Base-by-base conservation (phyloP, 768 basidiomycete genomes). In the Russula sp. region DNA sequence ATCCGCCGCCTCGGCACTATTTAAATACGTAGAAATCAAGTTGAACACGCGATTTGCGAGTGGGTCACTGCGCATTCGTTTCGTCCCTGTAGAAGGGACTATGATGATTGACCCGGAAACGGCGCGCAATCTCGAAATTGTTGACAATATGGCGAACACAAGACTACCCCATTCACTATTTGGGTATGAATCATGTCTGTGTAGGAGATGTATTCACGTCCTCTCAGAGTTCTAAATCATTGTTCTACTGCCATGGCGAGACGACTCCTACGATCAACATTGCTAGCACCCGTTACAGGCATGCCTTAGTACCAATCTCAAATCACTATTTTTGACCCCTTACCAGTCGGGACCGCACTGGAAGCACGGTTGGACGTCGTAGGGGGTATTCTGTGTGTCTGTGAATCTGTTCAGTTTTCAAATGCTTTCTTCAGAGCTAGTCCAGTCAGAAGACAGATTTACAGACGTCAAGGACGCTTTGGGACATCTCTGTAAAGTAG, bases 31-130 rank as follows among this genome's bases (percentile, higher is more conserved):
- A 22, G 90, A 95, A 69, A 73, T 74, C 2, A 81, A 82, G 53
- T 73, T 88, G 55, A 88, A 90, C 65, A 83, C 81, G 0, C 81
- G 84, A 14, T 98, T 90, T 70, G 79, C 89, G 1, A 72, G 80
- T 0, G 77, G 75, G 4, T 91, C 91, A 9, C 76, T 93, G 25
- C 80, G 85, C 38, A 90, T 93, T 58, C 79, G 83, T 22, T 94
- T 88, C 68, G 76, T 83, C 1, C 83, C 89, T 2, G 85, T 90
- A 0, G 90, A 95, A 70, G 95, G 95, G 0, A 95, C 92, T 0
- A 90, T 98, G 88, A 81, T 97, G 81, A 88, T 99, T 65, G 97
- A 98, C 69, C 80, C 85, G 0, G 94, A 94, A 63, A 93, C 90
- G 0, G 90, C 85, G 3, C 82, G 82, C 45, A 94, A 96, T 70